Conservation (phyloP, 2,329 filamentous ascomycete genomes). For the Byssothecium circinans region DNA sequence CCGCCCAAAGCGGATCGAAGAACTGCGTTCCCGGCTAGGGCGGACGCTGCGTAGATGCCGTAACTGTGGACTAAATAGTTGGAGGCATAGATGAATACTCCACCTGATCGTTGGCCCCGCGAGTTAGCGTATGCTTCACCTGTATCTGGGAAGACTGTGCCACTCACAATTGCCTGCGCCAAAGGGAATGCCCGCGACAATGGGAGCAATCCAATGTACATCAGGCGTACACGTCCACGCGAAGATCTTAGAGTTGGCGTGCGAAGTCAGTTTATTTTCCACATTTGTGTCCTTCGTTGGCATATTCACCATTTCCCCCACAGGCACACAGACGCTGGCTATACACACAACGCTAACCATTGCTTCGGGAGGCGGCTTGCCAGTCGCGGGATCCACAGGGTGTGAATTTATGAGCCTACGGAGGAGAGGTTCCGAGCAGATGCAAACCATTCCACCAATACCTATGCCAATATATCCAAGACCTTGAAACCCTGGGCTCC, state of each 20-base stretch:
- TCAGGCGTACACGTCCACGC: constrained; percentile 81
- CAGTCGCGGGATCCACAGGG: constrained; percentile 72
- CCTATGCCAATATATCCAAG: constrained; percentile 76
- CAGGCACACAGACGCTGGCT: constrained; percentile 70
- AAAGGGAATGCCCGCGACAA: constrained; percentile 78
- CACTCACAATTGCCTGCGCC: constrained; percentile 77
- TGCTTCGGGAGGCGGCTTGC: constrained; percentile 73
- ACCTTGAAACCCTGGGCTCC: constrained; percentile 71
- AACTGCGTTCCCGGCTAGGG: constrained; percentile 78
- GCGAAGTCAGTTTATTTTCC: too few relatives aligned
- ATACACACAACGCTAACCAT: constrained; percentile 80
- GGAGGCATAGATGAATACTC: constrained; percentile 78
- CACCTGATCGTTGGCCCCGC: too few relatives aligned
- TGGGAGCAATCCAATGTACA: constrained; percentile 81
- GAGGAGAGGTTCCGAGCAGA: constrained; percentile 63
- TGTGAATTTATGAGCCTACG: constrained; percentile 77
- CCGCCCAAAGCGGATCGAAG: constrained; percentile 74
- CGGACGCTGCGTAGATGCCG: constrained; percentile 78
- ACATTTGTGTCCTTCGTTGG: too few relatives aligned
- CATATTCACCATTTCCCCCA: constrained; percentile 82
- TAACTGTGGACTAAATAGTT: constrained; percentile 82
- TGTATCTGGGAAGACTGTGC: too few relatives aligned
- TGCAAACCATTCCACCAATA: constrained; percentile 56
- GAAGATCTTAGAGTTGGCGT: too few relatives aligned
- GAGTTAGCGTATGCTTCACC: too few relatives aligned